Evolutionary conservation across 2,329 filamentous ascomycete species (phyloP).

Genomic region (Exophiala aquamarina): DNA sequence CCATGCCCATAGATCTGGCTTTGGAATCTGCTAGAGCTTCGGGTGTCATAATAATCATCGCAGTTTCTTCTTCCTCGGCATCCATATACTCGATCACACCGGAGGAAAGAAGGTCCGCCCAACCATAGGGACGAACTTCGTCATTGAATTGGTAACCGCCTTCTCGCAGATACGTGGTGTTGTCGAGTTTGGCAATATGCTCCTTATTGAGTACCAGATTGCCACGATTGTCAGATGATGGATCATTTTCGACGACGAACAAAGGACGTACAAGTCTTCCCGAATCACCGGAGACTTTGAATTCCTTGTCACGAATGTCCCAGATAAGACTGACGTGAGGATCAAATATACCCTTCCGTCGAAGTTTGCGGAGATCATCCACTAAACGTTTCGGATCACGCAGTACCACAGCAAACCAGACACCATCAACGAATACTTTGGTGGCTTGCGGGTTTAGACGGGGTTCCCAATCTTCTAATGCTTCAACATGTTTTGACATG

Average conservation of each 20-base stretch:
- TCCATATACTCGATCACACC: constrained; percentile 96
- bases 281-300: constrained; percentile 97
- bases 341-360: constrained; percentile 78
- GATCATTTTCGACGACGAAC: constrained; percentile 88
- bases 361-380: constrained; percentile 71
- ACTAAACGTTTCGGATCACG: constrained; percentile 85
- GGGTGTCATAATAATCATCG: constrained; percentile 99
- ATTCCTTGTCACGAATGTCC: constrained; percentile 95
- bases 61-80: constrained; percentile 95
- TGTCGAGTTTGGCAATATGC: constrained; percentile 74
- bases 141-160: constrained; percentile 39
- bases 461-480: constrained; percentile 92
- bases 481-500: constrained; percentile 92
- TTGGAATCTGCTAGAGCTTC: constrained; percentile 84
- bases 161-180: constrained; percentile 53
- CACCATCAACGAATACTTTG: constrained; percentile 97
- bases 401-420: constrained; percentile 89
- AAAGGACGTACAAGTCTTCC: constrained; percentile 91
- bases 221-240: constrained; percentile 71
- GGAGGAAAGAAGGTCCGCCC: constrained; percentile 78
- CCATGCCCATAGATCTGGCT: constrained; percentile 65
- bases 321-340: constrained; percentile 92
- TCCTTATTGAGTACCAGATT: constrained; percentile 80
- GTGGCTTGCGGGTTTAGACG: constrained; percentile 85
- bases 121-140: constrained; percentile 69